These are phyloP conservation scores for Penicillium longicatenatum DNA, from an alignment of 495 filamentous ascomycete genomes.

Conservation along the genomic window DNA sequence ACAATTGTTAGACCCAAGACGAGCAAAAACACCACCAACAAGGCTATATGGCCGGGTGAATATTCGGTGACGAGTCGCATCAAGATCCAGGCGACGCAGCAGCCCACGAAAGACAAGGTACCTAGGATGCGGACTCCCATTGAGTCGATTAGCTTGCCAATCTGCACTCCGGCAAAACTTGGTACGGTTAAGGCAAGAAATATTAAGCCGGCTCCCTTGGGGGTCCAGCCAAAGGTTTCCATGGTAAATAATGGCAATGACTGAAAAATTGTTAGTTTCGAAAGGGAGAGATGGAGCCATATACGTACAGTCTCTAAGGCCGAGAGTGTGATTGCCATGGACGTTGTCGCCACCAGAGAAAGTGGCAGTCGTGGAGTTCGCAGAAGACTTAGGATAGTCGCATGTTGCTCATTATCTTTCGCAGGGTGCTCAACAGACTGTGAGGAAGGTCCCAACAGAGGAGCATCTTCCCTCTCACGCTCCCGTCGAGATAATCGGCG, in stretches of 20 bases:
- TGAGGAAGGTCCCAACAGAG: not conserved
- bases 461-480: not conserved
- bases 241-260: slow-evolving; percentile 47
- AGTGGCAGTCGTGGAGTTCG: slow-evolving; percentile 28
- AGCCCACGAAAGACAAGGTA: slow-evolving; percentile 48
- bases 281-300: not conserved
- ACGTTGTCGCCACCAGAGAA: slow-evolving; percentile 27
- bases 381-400: slow-evolving; percentile 21
- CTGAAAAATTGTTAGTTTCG: slow-evolving; percentile 15
- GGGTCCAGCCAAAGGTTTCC: slow-evolving; percentile 57
- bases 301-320: slow-evolving; percentile 41
- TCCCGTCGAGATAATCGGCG: not conserved
- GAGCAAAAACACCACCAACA: slow-evolving; percentile 38
- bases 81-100: slow-evolving; percentile 50
- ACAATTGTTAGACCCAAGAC: slow-evolving; percentile 34
- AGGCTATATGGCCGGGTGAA: slow-evolving; percentile 30
- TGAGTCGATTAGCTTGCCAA: slow-evolving; percentile 54
- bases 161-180: slow-evolving; percentile 34
- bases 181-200: slow-evolving; percentile 52
- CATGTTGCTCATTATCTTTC: not conserved
- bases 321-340: slow-evolving; percentile 29
- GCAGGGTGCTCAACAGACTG: slow-evolving; percentile 4
- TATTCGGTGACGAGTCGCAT: slow-evolving; percentile 49
- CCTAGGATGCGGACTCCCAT: slow-evolving; percentile 53
- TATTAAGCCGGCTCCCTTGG: slow-evolving; percentile 57